Conservation (phyloP, 1,284 basidiomycete genomes). For the Peniophora sp. region DNA sequence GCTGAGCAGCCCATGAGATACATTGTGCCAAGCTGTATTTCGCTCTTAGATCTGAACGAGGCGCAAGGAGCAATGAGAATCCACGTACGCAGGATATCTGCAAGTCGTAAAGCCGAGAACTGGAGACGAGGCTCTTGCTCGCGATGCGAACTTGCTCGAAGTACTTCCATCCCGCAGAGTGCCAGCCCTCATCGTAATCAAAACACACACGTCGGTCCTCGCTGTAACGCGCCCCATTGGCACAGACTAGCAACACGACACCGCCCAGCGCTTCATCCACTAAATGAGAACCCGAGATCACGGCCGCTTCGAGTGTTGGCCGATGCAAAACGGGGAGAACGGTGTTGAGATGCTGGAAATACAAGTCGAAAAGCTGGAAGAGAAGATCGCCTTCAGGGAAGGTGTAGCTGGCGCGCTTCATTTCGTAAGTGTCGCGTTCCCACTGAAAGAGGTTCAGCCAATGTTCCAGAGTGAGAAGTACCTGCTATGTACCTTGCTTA, state of each 20-base stretch:
- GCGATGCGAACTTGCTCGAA: constrained; percentile 28
- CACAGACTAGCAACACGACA: constrained; percentile 41
- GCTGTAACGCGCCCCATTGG: constrained; percentile 37
- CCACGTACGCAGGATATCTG: constrained; percentile 2
- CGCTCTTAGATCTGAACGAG: neutral
- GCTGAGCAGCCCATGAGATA: constrained; percentile 28
- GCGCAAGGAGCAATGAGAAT: neutral
- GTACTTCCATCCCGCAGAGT: constrained; percentile 40
- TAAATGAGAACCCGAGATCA: constrained; percentile 28
- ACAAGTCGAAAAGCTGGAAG: constrained; percentile 33
- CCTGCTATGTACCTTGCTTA: neutral
- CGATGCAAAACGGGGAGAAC: constrained; percentile 38
- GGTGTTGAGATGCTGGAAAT: constrained; percentile 34
- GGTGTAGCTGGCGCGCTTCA: neutral
- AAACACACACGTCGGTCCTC: constrained; percentile 35
- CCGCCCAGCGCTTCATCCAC: constrained; percentile 33
- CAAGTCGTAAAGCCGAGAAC: neutral
- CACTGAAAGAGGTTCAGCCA: neutral
- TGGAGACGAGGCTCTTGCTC: neutral
- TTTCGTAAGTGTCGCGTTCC: neutral
- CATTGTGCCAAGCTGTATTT: constrained; percentile 1
- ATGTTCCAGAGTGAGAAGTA: neutral
- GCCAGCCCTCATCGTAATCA: constrained; percentile 16
- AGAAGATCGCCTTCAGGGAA: constrained; percentile 31
- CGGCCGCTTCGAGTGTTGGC: constrained; percentile 34